Evolutionary conservation across 1,284 basidiomycete species (phyloP), one percentile per base, ranked within the genome.

Genomic region (Leccinum griseonigrum): DNA sequence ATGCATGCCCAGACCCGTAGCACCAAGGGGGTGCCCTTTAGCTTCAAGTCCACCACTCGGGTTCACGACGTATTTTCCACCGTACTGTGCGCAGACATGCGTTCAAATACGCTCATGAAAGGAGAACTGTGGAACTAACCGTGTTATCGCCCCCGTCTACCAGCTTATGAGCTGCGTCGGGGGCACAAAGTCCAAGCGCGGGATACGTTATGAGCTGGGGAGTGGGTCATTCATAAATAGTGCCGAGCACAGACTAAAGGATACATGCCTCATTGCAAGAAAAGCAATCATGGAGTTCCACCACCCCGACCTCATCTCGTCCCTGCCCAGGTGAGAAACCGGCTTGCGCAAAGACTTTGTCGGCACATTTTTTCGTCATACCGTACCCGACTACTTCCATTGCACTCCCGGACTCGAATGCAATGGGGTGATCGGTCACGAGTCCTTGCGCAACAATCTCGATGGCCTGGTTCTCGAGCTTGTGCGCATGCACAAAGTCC

Each of bases 261-360:
- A 26, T 11, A 65, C 74, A 14, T 66, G 86, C 90, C 79, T 92
- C 90, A 66, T 91, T 91, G 5, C 88, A 80, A 59, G 90, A 83
- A 71, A 94, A 94, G 72, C 92, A 95, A 70, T 95, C 93, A 67
- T 95, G 93, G 26, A 94, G 76, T 72, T 95, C 93, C 5, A 95
- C 78, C 1, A 95, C 91, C 40, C 91, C 90, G n/a, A 95, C 85
- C 63, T 90, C 82, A 65, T 91, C 85, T 56, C 91, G 78, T 5
- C 85, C 87, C 66, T 88, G 74, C 1, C 87, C 86, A 13, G 80
- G 77, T 11, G 76, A 75, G 66, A 90, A 87, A 2, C 89, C 90
- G 16, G 92, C 91, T 58, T 91, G 81, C 57, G 78, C 76, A 74
- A 92, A 95, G 1, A 87, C 90, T 61, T 85, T 79, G 68, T 92